Conservation (phyloP, 441 rosid species). For the Gossypium armourianum region DNA sequence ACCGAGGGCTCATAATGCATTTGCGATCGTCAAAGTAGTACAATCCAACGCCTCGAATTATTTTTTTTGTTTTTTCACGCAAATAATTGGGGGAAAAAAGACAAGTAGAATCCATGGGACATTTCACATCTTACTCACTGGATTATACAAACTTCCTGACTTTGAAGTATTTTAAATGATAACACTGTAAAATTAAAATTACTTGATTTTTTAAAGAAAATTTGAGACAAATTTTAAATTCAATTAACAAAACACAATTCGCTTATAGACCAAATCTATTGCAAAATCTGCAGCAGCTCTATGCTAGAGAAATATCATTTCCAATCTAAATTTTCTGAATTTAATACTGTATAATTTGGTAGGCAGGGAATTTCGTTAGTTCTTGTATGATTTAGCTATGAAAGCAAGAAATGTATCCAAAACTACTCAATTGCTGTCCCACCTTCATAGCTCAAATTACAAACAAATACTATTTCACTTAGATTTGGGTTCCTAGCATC, state of each 20-base stretch:
- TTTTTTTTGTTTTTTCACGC: neutral
- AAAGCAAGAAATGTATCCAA: neutral
- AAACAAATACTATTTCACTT: conserved; percentile 27
- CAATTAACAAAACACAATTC: neutral
- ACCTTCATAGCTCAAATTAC: neutral
- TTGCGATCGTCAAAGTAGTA: neutral
- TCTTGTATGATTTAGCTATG: neutral
- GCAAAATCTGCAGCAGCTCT: neutral
- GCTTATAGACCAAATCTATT: neutral
- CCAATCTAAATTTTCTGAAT: neutral
- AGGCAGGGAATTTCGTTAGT: neutral
- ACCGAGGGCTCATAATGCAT: neutral
- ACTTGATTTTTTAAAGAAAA: neutral
- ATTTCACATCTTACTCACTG: too few species aligned
- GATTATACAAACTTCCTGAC: too few species aligned
- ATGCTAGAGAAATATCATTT: neutral
- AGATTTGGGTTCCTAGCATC: conserved; percentile 3
- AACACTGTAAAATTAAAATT: too few species aligned
- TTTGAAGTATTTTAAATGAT: too few species aligned
- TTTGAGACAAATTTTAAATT: neutral
- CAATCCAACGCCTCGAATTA: neutral
- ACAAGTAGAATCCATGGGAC: too few species aligned
- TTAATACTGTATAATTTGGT: neutral
- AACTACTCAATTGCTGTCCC: conserved; percentile 6
- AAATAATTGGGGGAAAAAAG: neutral